Conservation (phyloP, 202 grass and related monocot genomes). For the Eragrostis tef region DNA sequence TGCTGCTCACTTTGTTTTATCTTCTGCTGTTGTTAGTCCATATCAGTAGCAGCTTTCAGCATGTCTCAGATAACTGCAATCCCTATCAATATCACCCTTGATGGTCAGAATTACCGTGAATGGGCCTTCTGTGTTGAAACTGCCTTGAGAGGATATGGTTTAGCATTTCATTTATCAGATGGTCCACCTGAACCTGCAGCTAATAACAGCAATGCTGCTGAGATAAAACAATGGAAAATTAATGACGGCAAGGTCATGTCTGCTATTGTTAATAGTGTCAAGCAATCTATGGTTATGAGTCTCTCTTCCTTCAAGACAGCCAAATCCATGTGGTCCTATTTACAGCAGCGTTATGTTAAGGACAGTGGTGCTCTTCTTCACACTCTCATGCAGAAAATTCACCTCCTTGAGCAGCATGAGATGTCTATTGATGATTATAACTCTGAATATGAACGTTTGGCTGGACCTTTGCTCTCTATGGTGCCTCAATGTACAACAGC, state of each 20-base stretch:
- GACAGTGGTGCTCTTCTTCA: not conserved
- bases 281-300: not conserved
- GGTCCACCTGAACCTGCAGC: not conserved
- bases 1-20: too few relatives aligned
- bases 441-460: not conserved
- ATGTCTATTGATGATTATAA: not conserved
- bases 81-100: not conserved
- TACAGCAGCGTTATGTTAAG: not conserved
- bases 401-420: not conserved
- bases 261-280: not conserved
- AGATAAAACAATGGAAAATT: not conserved
- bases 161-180: not conserved
- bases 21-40: too few relatives aligned
- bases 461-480: not conserved
- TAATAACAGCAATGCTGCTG: too few relatives aligned
- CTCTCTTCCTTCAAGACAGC: not conserved
- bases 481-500: not conserved
- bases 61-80: not conserved
- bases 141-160: not conserved
- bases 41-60: too few relatives aligned
- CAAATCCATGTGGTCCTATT: not conserved
- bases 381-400: not conserved
- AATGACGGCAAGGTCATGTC: not conserved
- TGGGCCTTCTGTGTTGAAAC: not conserved
- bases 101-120: not conserved